Evolutionary conservation across 1,139 yeast species (phyloP).

Genomic region (Geotrichum klebahnii): DNA sequence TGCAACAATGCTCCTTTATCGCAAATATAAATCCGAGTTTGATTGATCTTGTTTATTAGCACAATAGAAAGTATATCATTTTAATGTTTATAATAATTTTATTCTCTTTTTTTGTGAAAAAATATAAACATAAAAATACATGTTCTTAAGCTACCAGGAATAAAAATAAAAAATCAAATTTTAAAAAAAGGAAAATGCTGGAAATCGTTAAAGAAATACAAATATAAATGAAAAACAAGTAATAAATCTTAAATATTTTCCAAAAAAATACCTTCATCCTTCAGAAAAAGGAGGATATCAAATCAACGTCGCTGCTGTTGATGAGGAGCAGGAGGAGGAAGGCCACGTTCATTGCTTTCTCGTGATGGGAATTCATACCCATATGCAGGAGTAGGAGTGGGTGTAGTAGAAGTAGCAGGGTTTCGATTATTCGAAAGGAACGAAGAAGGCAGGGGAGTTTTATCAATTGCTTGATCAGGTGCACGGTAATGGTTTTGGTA

Average conservation of each 20-base stretch:
- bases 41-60: conserved; percentile 39
- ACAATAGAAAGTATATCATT: background rate
- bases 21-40: conserved; percentile 58
- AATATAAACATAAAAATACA: background rate
- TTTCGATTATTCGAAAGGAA: too few species aligned
- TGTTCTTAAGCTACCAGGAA: background rate
- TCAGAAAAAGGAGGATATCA: too few species aligned
- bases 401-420: conserved; percentile 13
- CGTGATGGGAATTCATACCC: conserved; percentile 26
- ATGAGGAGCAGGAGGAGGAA: conserved; percentile 12
- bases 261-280: too few species aligned
- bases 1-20: conserved; percentile 76
- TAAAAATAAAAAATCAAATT: background rate
- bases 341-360: conserved; percentile 31
- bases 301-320: conserved; percentile 11
- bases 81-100: background rate
- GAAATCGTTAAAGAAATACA: too few species aligned
- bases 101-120: background rate
- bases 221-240: background rate
- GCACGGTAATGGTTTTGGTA: conserved; percentile 13
- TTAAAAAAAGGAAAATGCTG: background rate
- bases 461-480: conserved; percentile 13
- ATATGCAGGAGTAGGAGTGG: conserved; percentile 13
- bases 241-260: background rate
- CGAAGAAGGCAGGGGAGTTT: conserved; percentile 14